phyloP scores from a whole-genome alignment of 2,329 filamentous ascomycete genomes.

The Aspergillus fijiensis region DNA sequence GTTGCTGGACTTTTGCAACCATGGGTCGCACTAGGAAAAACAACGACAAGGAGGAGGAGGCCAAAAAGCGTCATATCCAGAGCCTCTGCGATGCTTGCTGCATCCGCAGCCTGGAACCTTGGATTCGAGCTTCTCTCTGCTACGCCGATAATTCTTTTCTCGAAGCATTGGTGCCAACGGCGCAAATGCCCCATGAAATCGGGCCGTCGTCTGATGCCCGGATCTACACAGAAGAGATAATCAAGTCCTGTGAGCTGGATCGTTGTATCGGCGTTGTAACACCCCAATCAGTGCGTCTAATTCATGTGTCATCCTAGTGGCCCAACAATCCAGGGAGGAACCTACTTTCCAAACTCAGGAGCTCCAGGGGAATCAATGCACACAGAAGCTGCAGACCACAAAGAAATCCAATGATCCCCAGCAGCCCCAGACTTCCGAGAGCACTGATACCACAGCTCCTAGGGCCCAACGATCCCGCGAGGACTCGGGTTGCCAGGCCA shows the following conservation, averaged over 20 bases:
- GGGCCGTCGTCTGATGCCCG: not conserved
- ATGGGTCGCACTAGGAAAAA: not conserved
- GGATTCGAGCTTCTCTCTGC: not conserved
- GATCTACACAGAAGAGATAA: not conserved
- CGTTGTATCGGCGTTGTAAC: not conserved
- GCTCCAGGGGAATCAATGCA: too few relatives aligned
- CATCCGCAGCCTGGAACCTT: not conserved
- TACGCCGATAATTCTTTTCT: not conserved
- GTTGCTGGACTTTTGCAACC: not conserved
- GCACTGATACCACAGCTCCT: too few relatives aligned
- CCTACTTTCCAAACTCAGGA: too few relatives aligned
- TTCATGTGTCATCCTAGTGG: not conserved
- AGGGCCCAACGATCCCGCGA: too few relatives aligned
- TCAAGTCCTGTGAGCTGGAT: not conserved
- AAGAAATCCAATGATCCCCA: too few relatives aligned
- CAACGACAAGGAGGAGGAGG: not conserved
- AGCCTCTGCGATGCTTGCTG: not conserved
- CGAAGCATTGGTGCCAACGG: not conserved
- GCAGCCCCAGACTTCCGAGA: too few relatives aligned
- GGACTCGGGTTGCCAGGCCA: too few relatives aligned
- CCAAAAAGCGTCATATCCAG: not conserved
- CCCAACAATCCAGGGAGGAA: too few relatives aligned
- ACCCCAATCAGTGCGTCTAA: not conserved
- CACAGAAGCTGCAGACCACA: too few relatives aligned
- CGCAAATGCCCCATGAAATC: not conserved